Evolutionary conservation across 2,329 filamentous ascomycete genomes (phyloP).

Genomic region (Neofusicoccum laricinum): DNA sequence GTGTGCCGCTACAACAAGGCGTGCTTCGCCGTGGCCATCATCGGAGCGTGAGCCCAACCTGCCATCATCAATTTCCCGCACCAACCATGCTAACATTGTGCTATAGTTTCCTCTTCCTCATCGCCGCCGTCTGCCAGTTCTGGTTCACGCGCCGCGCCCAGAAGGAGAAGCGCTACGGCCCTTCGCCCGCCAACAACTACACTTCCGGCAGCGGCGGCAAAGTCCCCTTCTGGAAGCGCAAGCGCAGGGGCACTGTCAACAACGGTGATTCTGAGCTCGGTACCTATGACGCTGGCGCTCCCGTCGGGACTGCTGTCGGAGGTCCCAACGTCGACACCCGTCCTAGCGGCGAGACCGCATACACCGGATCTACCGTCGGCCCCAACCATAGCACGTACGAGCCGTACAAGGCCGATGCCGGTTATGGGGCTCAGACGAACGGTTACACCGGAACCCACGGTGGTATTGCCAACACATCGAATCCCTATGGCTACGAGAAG

Average conservation of each 20-base stretch:
- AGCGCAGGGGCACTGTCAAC: conserved; percentile 29
- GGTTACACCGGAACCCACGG: conserved; percentile 34
- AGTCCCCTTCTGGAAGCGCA: conserved; percentile 42
- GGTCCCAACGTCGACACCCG: conserved; percentile 35
- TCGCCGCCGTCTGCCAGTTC: conserved; percentile 68
- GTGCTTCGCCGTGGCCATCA: conserved; percentile 72
- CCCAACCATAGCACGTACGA: conserved; percentile 35
- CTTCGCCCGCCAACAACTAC: conserved; percentile 65
- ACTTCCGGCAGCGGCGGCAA: conserved; percentile 57
- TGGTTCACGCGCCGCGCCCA: conserved; percentile 68
- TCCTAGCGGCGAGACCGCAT: conserved; percentile 49
- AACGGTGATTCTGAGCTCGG: conserved; percentile 46
- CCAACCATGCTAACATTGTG: conserved; percentile 8
- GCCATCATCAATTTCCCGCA: neutral
- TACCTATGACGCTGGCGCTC: conserved; percentile 27
- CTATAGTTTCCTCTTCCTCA: conserved; percentile 68
- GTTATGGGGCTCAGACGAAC: conserved; percentile 18
- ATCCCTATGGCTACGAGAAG: conserved; percentile 40
- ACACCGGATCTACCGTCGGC: conserved; percentile 48
- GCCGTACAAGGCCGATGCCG: conserved; percentile 4
- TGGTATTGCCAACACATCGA: conserved; percentile 45
- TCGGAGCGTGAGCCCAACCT: conserved; percentile 62
- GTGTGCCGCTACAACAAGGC: conserved; percentile 77
- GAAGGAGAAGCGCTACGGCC: conserved; percentile 70
- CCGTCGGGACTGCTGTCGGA: conserved; percentile 26